A percentile compares a stretch with the other conserved stretches of the same genome.
Evolutionary conservation across 192 early-diverging fungal genomes (phyloP).

Genomic region (Pecoramyces ruminantium): DNA sequence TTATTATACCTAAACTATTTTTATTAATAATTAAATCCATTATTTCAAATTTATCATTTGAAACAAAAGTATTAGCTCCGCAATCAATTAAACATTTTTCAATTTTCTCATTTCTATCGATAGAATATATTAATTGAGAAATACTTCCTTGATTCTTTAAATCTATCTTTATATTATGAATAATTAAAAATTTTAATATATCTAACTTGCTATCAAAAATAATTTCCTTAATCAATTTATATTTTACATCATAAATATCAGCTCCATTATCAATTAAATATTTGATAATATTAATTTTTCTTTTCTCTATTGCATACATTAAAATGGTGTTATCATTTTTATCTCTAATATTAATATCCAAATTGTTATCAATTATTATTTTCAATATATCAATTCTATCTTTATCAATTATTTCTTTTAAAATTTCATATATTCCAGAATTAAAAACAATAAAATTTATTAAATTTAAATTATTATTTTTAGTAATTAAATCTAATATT

Average conservation of each 20-base stretch:
- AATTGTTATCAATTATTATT: background rate
- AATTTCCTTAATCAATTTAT: background rate
- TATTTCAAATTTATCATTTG: background rate
- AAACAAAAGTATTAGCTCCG: background rate
- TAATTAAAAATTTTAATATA: background rate
- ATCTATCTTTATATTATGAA: background rate
- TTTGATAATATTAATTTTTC: background rate
- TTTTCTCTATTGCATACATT: background rate
- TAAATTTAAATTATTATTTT: background rate
- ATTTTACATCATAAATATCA: background rate
- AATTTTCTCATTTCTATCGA: background rate
- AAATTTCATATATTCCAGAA: background rate
- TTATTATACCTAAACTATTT: background rate
- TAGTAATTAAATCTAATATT: background rate
- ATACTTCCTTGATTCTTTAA: background rate
- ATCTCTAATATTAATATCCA: background rate
- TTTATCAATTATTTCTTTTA: background rate
- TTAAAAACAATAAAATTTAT: background rate
- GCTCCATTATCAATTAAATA: background rate
- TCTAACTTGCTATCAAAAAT: background rate
- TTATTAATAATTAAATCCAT: background rate
- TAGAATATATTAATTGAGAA: background rate
- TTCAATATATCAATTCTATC: background rate
- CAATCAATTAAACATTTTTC: background rate
- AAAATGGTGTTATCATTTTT: background rate